phyloP scores from a whole-genome alignment of 106 monocot genomes.

The Allium sativum region DNA sequence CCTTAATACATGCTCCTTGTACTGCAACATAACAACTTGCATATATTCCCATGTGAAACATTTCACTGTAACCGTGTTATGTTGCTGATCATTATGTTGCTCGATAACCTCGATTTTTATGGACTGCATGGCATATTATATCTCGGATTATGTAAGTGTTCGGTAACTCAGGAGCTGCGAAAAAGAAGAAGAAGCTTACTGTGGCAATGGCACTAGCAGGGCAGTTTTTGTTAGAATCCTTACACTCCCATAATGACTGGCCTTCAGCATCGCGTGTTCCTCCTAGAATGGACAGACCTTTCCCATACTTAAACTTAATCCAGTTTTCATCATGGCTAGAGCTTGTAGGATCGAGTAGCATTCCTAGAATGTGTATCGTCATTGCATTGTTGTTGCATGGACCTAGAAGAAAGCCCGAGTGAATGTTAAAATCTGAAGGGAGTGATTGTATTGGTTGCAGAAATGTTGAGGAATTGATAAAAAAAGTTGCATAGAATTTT shows the following conservation, averaged over 20 bases:
- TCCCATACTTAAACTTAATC: constrained; percentile 30
- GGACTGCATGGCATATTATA: no score
- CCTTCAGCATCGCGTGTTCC: constrained; percentile 20
- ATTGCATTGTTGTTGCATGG: constrained; percentile 22
- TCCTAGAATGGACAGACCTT: constrained; percentile 27
- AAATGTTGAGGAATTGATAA: no score
- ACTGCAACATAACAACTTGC: background rate
- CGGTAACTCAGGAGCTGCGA: no score
- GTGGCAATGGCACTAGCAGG: background rate
- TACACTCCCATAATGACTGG: background rate
- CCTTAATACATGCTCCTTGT: background rate
- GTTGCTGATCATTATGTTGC: no score
- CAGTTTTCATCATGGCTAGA: background rate
- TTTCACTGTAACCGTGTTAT: no score
- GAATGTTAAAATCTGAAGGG: no score
- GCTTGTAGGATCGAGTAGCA: background rate
- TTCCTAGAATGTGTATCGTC: constrained; percentile 26
- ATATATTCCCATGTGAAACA: constrained; percentile 10
- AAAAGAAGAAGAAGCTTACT: background rate
- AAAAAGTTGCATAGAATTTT: no score
- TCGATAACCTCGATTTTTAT: no score
- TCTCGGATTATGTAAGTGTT: no score
- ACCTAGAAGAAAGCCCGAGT: no score
- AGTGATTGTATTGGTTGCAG: no score
- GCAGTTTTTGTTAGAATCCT: background rate